Conservation (phyloP, 768 basidiomycete species). For the Agrocybe chaxingu region DNA sequence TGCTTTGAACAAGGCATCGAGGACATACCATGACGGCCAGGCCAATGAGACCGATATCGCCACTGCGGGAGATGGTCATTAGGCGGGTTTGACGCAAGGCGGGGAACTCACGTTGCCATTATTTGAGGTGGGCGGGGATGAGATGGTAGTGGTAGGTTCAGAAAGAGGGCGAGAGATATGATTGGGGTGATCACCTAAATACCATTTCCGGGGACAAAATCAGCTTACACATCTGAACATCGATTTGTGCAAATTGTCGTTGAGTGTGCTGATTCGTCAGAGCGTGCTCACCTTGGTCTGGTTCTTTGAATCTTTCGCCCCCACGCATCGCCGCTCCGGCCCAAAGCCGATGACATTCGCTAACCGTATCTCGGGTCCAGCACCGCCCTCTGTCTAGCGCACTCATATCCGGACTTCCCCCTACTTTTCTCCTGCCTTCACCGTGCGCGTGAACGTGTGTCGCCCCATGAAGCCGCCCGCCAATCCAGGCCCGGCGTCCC, state of each 20-base stretch:
- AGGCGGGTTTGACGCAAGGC: slow-evolving; percentile 4
- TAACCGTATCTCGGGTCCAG: slow-evolving; percentile 2
- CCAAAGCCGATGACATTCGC: slow-evolving; percentile 18
- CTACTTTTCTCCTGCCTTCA: slow-evolving; percentile 7
- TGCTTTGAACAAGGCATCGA: slow-evolving; percentile 15
- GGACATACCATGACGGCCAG: slow-evolving; percentile 92
- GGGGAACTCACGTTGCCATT: slow-evolving; percentile 36
- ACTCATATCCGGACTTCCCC: slow-evolving; percentile 12
- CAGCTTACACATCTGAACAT: slow-evolving; percentile 24
- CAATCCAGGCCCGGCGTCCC: slow-evolving; percentile 7
- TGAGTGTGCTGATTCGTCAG: slow-evolving; percentile 7
- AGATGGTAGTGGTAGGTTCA: slow-evolving; percentile 28
- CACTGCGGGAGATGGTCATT: slow-evolving; percentile 45
- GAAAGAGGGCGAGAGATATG: slow-evolving; percentile 24
- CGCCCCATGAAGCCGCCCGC: slow-evolving; percentile 4
- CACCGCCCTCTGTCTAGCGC: background rate
- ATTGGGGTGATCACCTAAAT: slow-evolving; percentile 18
- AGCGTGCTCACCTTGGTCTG: background rate
- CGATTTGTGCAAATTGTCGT: slow-evolving; percentile 14
- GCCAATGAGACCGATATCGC: slow-evolving; percentile 98
- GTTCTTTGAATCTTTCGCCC: slow-evolving; percentile 5
- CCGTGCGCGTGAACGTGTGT: slow-evolving; percentile 6
- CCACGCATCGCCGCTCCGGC: slow-evolving; percentile 19
- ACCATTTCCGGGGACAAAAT: slow-evolving; percentile 21
- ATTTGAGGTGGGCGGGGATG: slow-evolving; percentile 40